These are phyloP conservation scores for Kwoniella sp. DNA, from an alignment of 768 basidiomycete genomes.

Conservation along the genomic window DNA sequence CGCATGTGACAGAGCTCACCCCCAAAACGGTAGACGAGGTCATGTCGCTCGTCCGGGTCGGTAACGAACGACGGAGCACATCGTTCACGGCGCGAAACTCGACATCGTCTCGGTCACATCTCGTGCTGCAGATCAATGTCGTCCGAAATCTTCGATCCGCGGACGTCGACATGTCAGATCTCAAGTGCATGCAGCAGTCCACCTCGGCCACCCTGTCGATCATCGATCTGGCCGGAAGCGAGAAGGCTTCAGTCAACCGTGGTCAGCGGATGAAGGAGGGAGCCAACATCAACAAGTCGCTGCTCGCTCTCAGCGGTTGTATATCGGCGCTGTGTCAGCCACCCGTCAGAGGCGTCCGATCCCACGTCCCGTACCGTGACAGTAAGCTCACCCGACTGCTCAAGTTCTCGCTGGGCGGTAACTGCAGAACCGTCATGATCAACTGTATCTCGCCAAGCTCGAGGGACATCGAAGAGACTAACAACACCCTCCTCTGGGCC, in stretches of 20 bases:
- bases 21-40: constrained; percentile 86
- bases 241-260: constrained; percentile 96
- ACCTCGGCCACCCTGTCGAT: constrained; percentile 78
- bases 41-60: constrained; percentile 83
- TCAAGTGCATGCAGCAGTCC: constrained; percentile 57
- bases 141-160: constrained; percentile 67
- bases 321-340: constrained; percentile 98
- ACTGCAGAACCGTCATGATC: constrained; percentile 99
- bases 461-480: constrained; percentile 94
- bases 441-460: constrained; percentile 95
- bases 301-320: constrained; percentile 94
- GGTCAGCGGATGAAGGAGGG: constrained; percentile 98
- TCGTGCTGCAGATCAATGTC: constrained; percentile 92
- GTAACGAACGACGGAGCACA: constrained; percentile 82
- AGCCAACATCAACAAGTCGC: constrained; percentile 97
- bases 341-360: constrained; percentile 59
- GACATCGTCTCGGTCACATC: constrained; percentile 94
- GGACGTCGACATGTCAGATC: constrained; percentile 74
- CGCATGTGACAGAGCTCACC: constrained; percentile 73
- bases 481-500: constrained; percentile 95
- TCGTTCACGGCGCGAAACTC: constrained; percentile 95
- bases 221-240: constrained; percentile 96
- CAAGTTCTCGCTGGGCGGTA: constrained; percentile 96
- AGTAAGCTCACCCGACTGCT: constrained; percentile 95
- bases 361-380: constrained; percentile 94